A percentile compares a stretch with the other conserved stretches of the same genome.
phyloP scores from a whole-genome alignment of 306 rosid species.

The Fragaria vesca region DNA sequence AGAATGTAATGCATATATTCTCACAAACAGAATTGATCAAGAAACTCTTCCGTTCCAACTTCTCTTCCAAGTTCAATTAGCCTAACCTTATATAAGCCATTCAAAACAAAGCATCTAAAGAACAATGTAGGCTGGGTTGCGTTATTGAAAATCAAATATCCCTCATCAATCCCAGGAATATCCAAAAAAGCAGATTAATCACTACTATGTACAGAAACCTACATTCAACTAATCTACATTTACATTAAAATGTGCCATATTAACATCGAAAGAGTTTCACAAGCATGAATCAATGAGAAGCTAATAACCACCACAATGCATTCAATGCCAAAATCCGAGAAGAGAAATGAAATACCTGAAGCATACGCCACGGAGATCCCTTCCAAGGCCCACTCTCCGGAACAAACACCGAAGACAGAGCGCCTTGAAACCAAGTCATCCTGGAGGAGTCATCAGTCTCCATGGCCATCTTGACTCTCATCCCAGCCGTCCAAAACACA shows the following conservation, averaged over 20 bases:
- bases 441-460: slow-evolving; percentile 67
- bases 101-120: neutral
- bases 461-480: slow-evolving; percentile 63
- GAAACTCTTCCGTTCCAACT: neutral
- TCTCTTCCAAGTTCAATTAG: neutral
- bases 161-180: neutral
- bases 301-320: neutral
- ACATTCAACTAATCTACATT: neutral
- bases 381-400: slow-evolving; percentile 39
- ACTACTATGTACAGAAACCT: neutral
- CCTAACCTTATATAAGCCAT: neutral
- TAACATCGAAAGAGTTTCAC: neutral
- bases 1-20: neutral
- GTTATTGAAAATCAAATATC: neutral
- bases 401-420: slow-evolving; percentile 27
- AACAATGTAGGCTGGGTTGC: neutral
- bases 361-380: slow-evolving; percentile 70
- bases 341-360: slow-evolving; percentile 45
- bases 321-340: neutral
- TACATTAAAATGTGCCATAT: neutral
- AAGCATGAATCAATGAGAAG: neutral
- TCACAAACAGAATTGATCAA: neutral
- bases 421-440: slow-evolving; percentile 66
- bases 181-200: no score
- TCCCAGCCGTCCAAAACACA: slow-evolving; percentile 43